Conservation (phyloP, 2,329 filamentous ascomycete species). For the Ceratocystis huliohia region DNA sequence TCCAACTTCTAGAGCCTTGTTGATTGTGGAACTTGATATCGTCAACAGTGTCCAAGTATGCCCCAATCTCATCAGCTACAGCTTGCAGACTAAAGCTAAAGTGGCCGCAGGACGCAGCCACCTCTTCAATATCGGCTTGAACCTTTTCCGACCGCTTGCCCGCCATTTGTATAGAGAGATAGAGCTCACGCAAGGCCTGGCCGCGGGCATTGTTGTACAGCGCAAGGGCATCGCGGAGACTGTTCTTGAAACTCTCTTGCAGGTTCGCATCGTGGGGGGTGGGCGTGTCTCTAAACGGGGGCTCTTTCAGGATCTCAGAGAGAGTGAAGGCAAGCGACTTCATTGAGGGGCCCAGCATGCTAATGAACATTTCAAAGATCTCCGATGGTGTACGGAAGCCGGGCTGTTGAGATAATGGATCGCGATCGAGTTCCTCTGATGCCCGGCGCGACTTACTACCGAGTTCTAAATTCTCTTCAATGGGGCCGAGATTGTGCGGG, state of each 20-base stretch:
- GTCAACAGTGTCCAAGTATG: slow-evolving; percentile 71
- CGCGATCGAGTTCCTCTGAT: slow-evolving; percentile 17
- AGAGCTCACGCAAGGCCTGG: slow-evolving; percentile 65
- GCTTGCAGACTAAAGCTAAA: slow-evolving; percentile 87
- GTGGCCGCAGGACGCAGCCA: slow-evolving; percentile 92
- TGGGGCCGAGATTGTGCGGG: slow-evolving; percentile 26
- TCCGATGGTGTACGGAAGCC: slow-evolving; percentile 54
- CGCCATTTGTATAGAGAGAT: slow-evolving; percentile 63
- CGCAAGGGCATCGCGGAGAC: slow-evolving; percentile 64
- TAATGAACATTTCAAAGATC: slow-evolving; percentile 85
- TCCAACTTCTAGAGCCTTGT: slow-evolving; percentile 57
- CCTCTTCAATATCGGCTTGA: slow-evolving; percentile 90
- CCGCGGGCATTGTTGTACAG: slow-evolving; percentile 66
- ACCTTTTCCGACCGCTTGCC: slow-evolving; percentile 57
- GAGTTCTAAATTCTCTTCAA: slow-evolving; percentile 12
- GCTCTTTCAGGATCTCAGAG: slow-evolving; percentile 73
- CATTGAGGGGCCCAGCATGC: slow-evolving; percentile 81
- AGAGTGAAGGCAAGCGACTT: slow-evolving; percentile 89
- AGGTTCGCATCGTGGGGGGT: slow-evolving; percentile 56
- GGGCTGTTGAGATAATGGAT: slow-evolving; percentile 23
- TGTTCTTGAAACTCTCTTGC: slow-evolving; percentile 68
- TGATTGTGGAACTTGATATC: slow-evolving; percentile 40
- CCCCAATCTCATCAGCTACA: slow-evolving; percentile 79
- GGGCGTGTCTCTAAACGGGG: slow-evolving; percentile 62
- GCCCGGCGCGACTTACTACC: slow-evolving; percentile 10